Base-by-base conservation (phyloP, 2,329 filamentous ascomycete species). In the Pyricularia grisea region DNA sequence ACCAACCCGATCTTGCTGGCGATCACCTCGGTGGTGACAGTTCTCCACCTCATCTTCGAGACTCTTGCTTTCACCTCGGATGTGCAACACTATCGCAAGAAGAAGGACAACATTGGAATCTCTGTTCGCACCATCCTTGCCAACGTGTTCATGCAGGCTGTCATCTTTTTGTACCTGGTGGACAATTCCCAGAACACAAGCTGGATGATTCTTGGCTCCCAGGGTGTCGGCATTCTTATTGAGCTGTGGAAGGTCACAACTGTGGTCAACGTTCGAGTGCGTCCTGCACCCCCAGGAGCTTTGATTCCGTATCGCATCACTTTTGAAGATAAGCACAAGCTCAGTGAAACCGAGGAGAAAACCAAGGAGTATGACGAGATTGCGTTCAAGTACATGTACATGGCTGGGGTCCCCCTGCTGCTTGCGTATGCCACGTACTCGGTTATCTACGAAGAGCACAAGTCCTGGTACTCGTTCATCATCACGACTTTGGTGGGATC, bases 321-420 rank as follows among this genome's bases (percentile, higher is more conserved):
- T 4, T 96, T 99, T 73, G 94, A 98, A 80, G 95, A 99, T 82
- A 99, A 98, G 83, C 93, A 98, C 82, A 90, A 94, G 79, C 90
- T 99, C 69, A 94, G 89, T 69, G 94, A 97, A 77, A 97, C 93
- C 0, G 95, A 99, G 79, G 90, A 97, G 79, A 96, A 97, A 86
- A 99, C 95, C 65, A 93, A 99, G 81, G 94, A 99, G 81, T 99
- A 99, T 77, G 95, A 99, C 77, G 89, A 94, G 78, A 97, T 97
- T 73, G 95, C 95, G 31, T 99, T 99, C 88, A 93, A 92, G 78
- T 99, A 97, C 81, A 90, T 99, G 79, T 98, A 97, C 82, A 90
- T 94, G 72, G 83, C 93, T 65, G 94, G 92, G n/a, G 88, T 97
- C 7, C 95, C 95, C 20, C 87, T 99, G 2, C 85, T 99, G 69